A percentile compares a stretch with the other conserved stretches of the same genome.
Conservation (phyloP, 768 basidiomycete species). For the Lentinula raphanica region DNA sequence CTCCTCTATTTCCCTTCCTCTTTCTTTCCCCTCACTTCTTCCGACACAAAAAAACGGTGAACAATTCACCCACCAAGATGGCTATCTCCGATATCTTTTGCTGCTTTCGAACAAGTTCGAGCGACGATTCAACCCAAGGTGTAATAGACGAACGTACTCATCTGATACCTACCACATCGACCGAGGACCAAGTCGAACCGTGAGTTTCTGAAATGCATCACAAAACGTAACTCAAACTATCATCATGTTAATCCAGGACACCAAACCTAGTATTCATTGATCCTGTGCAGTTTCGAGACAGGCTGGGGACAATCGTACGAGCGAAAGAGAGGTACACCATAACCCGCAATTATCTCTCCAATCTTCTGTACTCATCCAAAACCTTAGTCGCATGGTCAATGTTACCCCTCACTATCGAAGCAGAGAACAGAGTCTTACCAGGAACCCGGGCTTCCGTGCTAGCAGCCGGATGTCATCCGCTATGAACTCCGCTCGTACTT, state of each 20-base stretch:
- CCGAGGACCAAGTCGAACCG: not conserved
- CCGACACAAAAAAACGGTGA: too few relatives aligned
- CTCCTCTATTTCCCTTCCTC: not conserved
- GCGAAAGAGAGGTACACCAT: conserved; percentile 1
- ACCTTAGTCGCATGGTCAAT: conserved; percentile 3
- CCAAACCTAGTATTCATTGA: not conserved
- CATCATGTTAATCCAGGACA: not conserved
- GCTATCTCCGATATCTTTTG: not conserved
- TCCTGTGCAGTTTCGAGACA: not conserved
- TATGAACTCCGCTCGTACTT: not conserved
- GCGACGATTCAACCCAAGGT: not conserved
- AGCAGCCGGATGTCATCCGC: not conserved
- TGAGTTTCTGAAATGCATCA: not conserved
- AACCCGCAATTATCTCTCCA: too few relatives aligned
- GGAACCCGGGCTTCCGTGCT: not conserved
- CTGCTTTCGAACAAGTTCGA: not conserved
- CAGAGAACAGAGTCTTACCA: not conserved
- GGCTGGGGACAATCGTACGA: conserved; percentile 2
- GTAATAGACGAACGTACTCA: not conserved
- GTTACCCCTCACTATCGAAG: not conserved
- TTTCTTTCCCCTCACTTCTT: not conserved
- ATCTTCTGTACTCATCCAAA: too few relatives aligned
- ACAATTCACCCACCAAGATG: not conserved
- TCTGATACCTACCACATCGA: not conserved
- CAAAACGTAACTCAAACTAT: not conserved